phyloP scores from a whole-genome alignment of 768 basidiomycete genomes.

The Hygrophorus pudorinus region DNA sequence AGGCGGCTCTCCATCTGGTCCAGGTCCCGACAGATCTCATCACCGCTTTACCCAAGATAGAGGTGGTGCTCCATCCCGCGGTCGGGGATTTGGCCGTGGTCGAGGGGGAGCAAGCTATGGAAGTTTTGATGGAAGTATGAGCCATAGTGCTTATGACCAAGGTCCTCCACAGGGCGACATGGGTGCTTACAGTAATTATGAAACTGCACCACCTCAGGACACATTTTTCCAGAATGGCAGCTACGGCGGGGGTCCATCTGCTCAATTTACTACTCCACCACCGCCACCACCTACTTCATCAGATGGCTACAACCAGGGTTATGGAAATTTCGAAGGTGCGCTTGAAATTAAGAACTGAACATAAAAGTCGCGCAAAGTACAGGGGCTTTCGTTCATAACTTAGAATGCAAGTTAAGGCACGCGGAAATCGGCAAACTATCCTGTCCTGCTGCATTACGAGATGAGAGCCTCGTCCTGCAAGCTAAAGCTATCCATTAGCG shows the following conservation, averaged over 20 bases:
- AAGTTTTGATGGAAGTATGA: slow-evolving; percentile 45
- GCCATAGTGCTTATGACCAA: slow-evolving; percentile 55
- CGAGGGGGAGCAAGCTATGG: slow-evolving; percentile 47
- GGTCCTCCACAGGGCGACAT: slow-evolving; percentile 50
- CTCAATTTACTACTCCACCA: slow-evolving; percentile 38
- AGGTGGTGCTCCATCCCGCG: slow-evolving; percentile 41
- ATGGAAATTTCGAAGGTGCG: slow-evolving; percentile 76
- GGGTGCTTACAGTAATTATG: slow-evolving; percentile 65
- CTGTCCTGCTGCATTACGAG: slow-evolving; percentile 8
- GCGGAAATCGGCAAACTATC: slow-evolving; percentile 29
- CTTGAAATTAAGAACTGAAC: slow-evolving; percentile 63
- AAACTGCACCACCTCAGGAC: slow-evolving; percentile 41
- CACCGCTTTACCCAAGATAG: slow-evolving; percentile 39
- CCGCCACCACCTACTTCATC: slow-evolving; percentile 19
- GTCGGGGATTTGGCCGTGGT: slow-evolving; percentile 34
- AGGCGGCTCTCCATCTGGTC: slow-evolving; percentile 55
- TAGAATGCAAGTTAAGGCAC: slow-evolving; percentile 41
- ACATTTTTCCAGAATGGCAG: slow-evolving; percentile 63
- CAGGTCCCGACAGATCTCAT: slow-evolving; percentile 68
- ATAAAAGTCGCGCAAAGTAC: slow-evolving; percentile 27
- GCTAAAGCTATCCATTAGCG: slow-evolving; percentile 41
- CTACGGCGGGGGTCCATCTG: slow-evolving; percentile 42
- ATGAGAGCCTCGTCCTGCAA: slow-evolving; percentile 13
- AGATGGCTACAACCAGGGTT: slow-evolving; percentile 50
- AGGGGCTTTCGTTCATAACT: slow-evolving; percentile 22